Conservation (phyloP, 805 yeast species). For the Saccharomycopsis sp. region DNA sequence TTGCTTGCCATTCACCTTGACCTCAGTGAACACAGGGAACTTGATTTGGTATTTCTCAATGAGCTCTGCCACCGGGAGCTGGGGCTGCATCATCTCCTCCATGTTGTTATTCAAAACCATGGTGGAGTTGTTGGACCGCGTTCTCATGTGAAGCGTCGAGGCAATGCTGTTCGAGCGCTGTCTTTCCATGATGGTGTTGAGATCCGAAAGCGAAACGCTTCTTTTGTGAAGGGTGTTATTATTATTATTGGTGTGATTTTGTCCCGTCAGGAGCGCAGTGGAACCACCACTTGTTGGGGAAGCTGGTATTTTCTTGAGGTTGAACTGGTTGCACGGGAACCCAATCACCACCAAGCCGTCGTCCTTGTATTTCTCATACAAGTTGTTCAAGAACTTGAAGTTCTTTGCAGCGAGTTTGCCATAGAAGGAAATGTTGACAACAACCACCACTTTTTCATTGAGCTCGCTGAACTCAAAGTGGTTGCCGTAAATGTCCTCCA, state of each 20-base stretch:
- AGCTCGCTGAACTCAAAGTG: conserved; percentile 13
- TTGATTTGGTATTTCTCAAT: conserved; percentile 6
- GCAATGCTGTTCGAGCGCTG: conserved; percentile 2
- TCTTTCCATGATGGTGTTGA: conserved; percentile 1
- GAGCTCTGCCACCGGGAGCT: neutral
- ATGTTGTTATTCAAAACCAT: neutral
- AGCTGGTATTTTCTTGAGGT: neutral
- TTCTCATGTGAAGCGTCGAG: conserved; percentile 1
- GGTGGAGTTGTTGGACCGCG: conserved; percentile 3
- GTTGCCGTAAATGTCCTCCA: conserved; percentile 10
- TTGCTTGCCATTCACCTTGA: conserved; percentile 68
- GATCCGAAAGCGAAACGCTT: conserved; percentile 10
- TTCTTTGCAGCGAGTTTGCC: conserved; percentile 3
- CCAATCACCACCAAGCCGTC: conserved; percentile 13
- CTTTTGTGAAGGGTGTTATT: conserved; percentile 3
- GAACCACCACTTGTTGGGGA: neutral
- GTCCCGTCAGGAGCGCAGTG: too few relatives aligned
- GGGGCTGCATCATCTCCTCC: neutral
- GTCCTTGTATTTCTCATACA: conserved; percentile 3
- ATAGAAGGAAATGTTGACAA: conserved; percentile 11
- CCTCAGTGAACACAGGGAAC: conserved; percentile 69
- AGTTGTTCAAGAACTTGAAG: conserved; percentile 9
- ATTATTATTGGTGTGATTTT: neutral
- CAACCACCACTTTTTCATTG: conserved; percentile 11
- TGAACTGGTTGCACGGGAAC: conserved; percentile 17